Evolutionary conservation across 495 filamentous ascomycete species (phyloP), one percentile per base, ranked within the genome.

Genomic region (Neurospora africana): DNA sequence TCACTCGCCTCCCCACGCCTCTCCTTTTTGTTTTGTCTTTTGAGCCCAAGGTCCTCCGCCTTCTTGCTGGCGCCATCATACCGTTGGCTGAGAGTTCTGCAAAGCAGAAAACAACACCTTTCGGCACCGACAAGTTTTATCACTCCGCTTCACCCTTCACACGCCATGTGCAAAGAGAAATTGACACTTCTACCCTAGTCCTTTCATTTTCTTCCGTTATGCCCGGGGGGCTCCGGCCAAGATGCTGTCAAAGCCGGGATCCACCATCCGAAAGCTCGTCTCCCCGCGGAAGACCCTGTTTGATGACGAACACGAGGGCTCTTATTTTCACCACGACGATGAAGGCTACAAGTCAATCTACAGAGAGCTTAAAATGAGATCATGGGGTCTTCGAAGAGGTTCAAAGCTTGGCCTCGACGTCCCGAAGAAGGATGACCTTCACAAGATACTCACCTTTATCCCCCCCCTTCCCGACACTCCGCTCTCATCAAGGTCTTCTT

Each of bases 401-500:
- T 75, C 76, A 70, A 82, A 79, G 53, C 82, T 81, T 41, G 77
- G 78, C 69, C 80, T 85, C 73, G 80, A 82, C 36, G 78, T 82
- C 68, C 70, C 77, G 37, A 77, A 78, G 72, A 78, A 81, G 73
- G 82, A 83, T 70, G 82, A 80, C 68, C 77, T 84, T 67, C 81
- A 84, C 73, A 77, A 78, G 36, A 81, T 65, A 33, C 53, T 82
- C 36, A 72, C 78, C 27, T 71, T 78, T 47, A 72, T 85, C 69
- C 84, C 84, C 47, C 80, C 83, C 15, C 71, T 84, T 17, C 82
- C 83, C 58, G 81, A 83, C 47, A 84, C 82, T 21, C 82, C 83
- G 23, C 79, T 81, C 71, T 84, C 85, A 23, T 87, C 83, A 23
- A 78, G 78, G 27, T 83, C 81, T 70, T 87, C 84, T 77, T 82